Base-by-base conservation (phyloP, 2,329 filamentous ascomycete species). In the Triangularia setosa region DNA sequence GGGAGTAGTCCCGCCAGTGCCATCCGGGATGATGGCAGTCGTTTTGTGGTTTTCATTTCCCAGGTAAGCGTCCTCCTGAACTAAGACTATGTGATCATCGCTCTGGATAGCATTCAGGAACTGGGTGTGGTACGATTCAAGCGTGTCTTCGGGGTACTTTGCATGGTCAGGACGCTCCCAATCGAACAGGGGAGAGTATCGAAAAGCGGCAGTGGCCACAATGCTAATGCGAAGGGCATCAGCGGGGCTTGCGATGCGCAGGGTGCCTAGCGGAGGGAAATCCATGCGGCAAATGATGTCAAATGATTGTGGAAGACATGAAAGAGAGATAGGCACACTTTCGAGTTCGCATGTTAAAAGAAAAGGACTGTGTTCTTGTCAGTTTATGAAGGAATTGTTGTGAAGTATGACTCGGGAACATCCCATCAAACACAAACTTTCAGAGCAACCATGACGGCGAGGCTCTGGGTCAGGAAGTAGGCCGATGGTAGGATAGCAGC, bases 201-300 rank as follows among this genome's bases (percentile, higher is more conserved):
- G 52, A 27, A 63, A 63, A 44, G 54, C 61, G 8, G 61, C 54
- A 28, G 61, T 30, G 5, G 54, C 61, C 23, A 63, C 61, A 12
- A 63, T 52, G 8, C 61, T 56, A 30, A 63, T 58, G 54, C 61
- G 61, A 23, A 52, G 55, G 9, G 40, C 61, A 58, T 63, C 61
- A 3, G 27, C 25, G 6, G 61, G 54, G 14, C 14, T 11, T 27
- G 61, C 61, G 18, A 63, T 53, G 23, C 54, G 61, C 8, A 58
- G 18, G 12, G n/a, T 8, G 40, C 40, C 40, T 9, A 48, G 40
- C n/a, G 40, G 40, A 21, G 40, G 40, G 18, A 48, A 18, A 23
- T 18, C 40, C 18, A 21, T 48, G 18, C 40, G n/a, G 40, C 40
- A 48, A 48, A 48, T 8, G 3, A 48, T 40, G 16, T 48, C 40